Base-by-base conservation (phyloP, 2,329 filamentous ascomycete species). In the Pyricularia grisea region DNA sequence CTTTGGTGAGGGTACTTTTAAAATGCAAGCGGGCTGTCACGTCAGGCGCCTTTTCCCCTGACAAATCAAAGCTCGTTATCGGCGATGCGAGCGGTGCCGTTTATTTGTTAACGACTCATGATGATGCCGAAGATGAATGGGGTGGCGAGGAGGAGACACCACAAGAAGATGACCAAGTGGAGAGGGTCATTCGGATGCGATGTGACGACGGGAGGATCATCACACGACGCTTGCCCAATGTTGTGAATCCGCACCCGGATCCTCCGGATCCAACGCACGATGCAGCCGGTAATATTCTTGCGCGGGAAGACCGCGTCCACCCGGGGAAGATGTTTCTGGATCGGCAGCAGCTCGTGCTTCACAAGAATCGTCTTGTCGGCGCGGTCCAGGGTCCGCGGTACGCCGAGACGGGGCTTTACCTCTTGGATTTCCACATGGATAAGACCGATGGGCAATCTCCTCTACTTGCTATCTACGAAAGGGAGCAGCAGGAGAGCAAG, bases 1-100 rank as follows among this genome's bases (percentile, higher is more conserved):
- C 81, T 0, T 80, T 85, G 64, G 79, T 89, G 5, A 81, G 84
- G 27, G 80, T 84, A 67, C 76, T 90, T 0, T 77, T 89, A 1
- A 81, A 85, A 70, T 83, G 84, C 1, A 80, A 85, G 0, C 87
- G 82, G 0, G 85, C 87, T 0, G 84, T 90, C 23, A 85, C 85
- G 0, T 83, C 80, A 69, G 88, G 88, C 0, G 80, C 81, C 2
- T 90, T 90, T 70, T 88, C 86, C 0, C 83, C 83, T 0, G 84
- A 89, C 72, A 80, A 78, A 42, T 81, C 83, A 1, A 84, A 82
- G 71, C 79, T 90, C 1, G 80, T 85, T 1, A 78, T 90, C 12
- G 88, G 88, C 23, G 88, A 90, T 73, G 86, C 85, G 0, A 88
- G 84, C 2, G 88, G 88, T 0, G 83, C 86, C 7, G 81, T 90